Base-by-base conservation (phyloP, 2,329 filamentous ascomycete species). In the Arthroderma sp. region DNA sequence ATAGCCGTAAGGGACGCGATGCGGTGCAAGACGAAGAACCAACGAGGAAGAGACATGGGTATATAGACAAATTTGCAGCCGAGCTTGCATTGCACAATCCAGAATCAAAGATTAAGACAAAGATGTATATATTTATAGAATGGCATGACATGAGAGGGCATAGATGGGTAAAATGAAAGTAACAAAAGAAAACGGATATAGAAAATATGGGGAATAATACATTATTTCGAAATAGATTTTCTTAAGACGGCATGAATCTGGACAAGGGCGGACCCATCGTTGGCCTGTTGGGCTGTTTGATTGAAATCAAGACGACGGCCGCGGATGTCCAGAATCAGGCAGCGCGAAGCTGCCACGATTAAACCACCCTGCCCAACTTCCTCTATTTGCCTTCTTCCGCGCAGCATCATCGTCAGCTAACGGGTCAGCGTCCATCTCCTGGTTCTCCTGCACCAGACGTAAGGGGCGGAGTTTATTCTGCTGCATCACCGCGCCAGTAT, bases 401-500 rank as follows among this genome's bases (percentile, higher is more conserved):
- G 71, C 71, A 54, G 73, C 70, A 54, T 76, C 74, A 54, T 76
- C 74, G 31, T 74, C 72, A 33, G 72, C 70, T 4, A 66, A 62
- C 23, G 64, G 70, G 19, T 62, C 61, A 38, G 62, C 60, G 49
- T 67, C 66, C 23, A 70, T 66, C 57, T 74, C 74, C 55, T 71
- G 74, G 63, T 85, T 85, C 73, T 95, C 88, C 72, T 93, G 87
- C 51, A 97, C 90, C 31, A 98, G 78, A 15, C 91, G 81, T 62
- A 98, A 76, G 5, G 91, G 91, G 37, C 91, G 81, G 59, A 94
- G 84, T 72, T 93, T 93, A 66, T 84, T 85, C 63, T 80, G 79
- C 21, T 78, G 81, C 67, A 77, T 76, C 8, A 80, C 76, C n/a
- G 79, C 82, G 8, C 77, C 80, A 35, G 84, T 85, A 59, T 88